Percentiles rank a stretch among this genome's conserved stretches.
These are phyloP conservation scores for Candida germanica DNA, from an alignment of 805 yeast genomes.

Conservation along the genomic window DNA sequence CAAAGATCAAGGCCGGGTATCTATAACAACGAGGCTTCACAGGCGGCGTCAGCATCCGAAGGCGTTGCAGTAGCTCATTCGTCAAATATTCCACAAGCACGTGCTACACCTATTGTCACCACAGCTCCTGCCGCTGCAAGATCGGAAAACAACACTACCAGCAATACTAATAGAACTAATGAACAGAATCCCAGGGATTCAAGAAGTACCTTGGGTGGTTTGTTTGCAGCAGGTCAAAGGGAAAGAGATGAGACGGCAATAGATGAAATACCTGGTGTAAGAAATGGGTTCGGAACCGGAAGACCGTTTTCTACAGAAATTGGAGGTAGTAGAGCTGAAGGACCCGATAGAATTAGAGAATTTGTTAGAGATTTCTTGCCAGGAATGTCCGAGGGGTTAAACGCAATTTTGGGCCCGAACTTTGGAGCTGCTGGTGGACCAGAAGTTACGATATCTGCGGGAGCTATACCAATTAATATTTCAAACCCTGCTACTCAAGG, in stretches of 20 bases:
- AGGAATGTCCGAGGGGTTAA: conserved; percentile 10
- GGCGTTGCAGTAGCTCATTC: background rate
- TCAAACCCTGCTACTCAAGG: too few species aligned
- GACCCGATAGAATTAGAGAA: conserved; percentile 2
- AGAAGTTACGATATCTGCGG: background rate
- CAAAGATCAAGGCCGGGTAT: conserved; percentile 34
- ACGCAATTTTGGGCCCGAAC: conserved; percentile 11
- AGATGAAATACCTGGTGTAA: background rate
- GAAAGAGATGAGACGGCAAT: background rate
- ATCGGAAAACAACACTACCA: background rate
- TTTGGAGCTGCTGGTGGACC: conserved; percentile 12
- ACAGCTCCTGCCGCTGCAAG: background rate
- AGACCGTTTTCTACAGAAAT: background rate
- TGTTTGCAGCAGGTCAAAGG: background rate
- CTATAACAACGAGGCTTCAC: conserved; percentile 36
- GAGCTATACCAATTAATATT: too few species aligned
- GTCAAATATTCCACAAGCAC: background rate
- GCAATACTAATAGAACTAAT: background rate
- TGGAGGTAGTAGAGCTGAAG: background rate
- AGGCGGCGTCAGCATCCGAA: conserved; percentile 27
- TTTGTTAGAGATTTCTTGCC: conserved; percentile 4
- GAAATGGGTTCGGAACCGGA: background rate
- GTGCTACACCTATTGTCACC: background rate
- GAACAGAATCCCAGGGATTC: background rate
- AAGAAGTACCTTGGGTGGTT: background rate